Evolutionary conservation across 805 yeast species (phyloP).

Genomic region (Candida namnaoensis): DNA sequence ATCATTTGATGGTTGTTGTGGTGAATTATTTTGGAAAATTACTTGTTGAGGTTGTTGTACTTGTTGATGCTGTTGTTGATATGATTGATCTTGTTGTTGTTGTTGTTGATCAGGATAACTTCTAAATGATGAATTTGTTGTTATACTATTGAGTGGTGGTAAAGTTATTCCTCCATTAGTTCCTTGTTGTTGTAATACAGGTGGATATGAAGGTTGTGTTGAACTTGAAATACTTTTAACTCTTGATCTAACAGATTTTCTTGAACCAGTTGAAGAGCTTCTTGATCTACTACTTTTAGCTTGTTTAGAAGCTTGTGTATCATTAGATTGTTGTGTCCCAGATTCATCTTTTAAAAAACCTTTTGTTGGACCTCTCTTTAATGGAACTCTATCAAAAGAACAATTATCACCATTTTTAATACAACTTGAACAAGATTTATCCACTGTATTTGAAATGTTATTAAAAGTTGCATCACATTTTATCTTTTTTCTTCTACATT

Average conservation of each 20-base stretch:
- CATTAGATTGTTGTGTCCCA: conserved; percentile 10
- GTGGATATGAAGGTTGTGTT: conserved; percentile 4
- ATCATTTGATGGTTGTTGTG: conserved; percentile 3
- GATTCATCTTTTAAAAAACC: conserved; percentile 47
- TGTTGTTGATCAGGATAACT: too few relatives aligned
- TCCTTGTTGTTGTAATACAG: not conserved
- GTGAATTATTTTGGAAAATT: not conserved
- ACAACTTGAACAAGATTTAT: conserved; percentile 55
- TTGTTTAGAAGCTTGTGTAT: not conserved
- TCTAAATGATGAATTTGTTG: too few relatives aligned
- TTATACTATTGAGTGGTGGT: too few relatives aligned
- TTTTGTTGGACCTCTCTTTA: conserved; percentile 75
- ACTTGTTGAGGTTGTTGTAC: conserved; percentile 2
- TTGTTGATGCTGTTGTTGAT: conserved; percentile 1
- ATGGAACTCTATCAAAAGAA: conserved; percentile 60
- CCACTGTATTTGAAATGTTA: conserved; percentile 33
- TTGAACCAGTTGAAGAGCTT: not conserved
- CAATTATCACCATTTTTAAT: conserved; percentile 50
- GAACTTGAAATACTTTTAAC: conserved; percentile 1
- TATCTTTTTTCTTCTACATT: conserved; percentile 66
- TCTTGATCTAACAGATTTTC: not conserved
- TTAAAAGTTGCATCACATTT: conserved; percentile 58
- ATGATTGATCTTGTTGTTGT: too few relatives aligned
- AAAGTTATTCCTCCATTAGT: too few relatives aligned
- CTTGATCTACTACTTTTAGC: not conserved